A percentile compares a stretch with the other conserved stretches of the same genome.
Evolutionary conservation across 2,329 filamentous ascomycete species (phyloP).

Genomic region (Thermoascus crustaceus): DNA sequence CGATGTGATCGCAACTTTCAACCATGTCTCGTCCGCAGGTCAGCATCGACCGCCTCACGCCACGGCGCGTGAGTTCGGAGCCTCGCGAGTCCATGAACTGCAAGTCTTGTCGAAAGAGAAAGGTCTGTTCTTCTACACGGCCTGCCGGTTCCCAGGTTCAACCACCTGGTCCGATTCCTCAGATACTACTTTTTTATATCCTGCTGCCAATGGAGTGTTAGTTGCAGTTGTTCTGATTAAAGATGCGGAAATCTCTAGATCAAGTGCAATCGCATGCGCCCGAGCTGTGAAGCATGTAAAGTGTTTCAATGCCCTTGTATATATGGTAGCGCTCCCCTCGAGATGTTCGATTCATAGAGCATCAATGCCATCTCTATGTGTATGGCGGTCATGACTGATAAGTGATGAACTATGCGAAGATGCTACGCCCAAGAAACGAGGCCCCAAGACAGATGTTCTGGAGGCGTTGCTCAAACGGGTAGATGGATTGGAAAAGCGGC

Average conservation of each 20-base stretch:
- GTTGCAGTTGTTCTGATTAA: constrained; percentile 2
- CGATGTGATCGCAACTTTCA: neutral
- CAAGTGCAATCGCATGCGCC: constrained; percentile 80
- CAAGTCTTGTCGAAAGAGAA: constrained; percentile 87
- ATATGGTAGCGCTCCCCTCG: constrained; percentile 55
- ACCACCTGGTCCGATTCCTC: neutral
- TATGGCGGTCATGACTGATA: neutral
- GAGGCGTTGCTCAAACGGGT: constrained; percentile 78
- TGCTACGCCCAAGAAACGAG: constrained; percentile 80
- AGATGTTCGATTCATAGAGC: constrained; percentile 6
- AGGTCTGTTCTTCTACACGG: constrained; percentile 48
- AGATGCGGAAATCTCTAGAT: constrained; percentile 50
- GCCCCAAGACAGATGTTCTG: constrained; percentile 81
- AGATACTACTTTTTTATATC: neutral
- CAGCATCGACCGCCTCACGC: constrained; percentile 69
- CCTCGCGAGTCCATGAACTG: constrained; percentile 90
- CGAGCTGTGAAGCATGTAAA: constrained; percentile 80
- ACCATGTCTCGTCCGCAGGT: constrained; percentile 66
- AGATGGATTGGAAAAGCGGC: constrained; percentile 71
- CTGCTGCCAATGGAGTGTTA: neutral
- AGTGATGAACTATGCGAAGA: constrained; percentile 43
- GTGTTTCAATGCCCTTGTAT: constrained; percentile 83
- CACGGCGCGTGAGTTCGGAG: constrained; percentile 62
- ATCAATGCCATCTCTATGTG: neutral
- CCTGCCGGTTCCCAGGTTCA: constrained; percentile 10